Evolutionary conservation across 371 early-diverging fungal species (phyloP).

Genomic region (Actinomortierella ambigua): DNA sequence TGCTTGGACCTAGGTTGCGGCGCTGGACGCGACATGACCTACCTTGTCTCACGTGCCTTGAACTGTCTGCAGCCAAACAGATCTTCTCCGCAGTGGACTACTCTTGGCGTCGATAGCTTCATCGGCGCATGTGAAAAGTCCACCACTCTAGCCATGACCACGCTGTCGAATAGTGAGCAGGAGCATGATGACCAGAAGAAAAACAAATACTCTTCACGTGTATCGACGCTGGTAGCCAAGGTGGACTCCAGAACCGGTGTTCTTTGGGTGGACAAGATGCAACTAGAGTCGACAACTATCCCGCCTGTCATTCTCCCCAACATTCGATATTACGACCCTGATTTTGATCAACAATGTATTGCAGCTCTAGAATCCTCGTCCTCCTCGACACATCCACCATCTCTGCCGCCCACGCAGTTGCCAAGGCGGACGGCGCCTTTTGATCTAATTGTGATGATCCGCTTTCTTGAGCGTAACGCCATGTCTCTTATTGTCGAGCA

Average conservation of each 20-base stretch:
- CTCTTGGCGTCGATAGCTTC: constrained; percentile 15
- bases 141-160: constrained; percentile 3
- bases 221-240: constrained; percentile 10
- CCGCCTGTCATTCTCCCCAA: not conserved
- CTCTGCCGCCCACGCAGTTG: not conserved
- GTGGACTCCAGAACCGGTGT: constrained; percentile 13
- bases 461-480: constrained; percentile 12
- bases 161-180: not conserved
- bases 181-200: not conserved
- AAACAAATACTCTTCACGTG: constrained; percentile 1
- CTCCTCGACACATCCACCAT: not conserved
- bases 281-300: not conserved
- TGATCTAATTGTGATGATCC: constrained; percentile 20
- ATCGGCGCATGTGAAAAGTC: constrained; percentile 11
- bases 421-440: constrained; percentile 5
- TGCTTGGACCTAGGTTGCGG: constrained; percentile 25
- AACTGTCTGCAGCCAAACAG: not conserved
- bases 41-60: constrained; percentile 14
- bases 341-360: not conserved
- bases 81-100: constrained; percentile 4
- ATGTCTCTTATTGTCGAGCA: constrained; percentile 11
- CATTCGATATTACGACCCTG: not conserved
- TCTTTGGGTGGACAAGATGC: not conserved
- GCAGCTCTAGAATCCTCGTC: no score
- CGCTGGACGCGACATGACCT: constrained; percentile 16